A percentile compares a stretch with the other conserved stretches of the same genome.
Conservation (phyloP, 2,329 filamentous ascomycete genomes). For the Trichoderma arundinaceum region DNA sequence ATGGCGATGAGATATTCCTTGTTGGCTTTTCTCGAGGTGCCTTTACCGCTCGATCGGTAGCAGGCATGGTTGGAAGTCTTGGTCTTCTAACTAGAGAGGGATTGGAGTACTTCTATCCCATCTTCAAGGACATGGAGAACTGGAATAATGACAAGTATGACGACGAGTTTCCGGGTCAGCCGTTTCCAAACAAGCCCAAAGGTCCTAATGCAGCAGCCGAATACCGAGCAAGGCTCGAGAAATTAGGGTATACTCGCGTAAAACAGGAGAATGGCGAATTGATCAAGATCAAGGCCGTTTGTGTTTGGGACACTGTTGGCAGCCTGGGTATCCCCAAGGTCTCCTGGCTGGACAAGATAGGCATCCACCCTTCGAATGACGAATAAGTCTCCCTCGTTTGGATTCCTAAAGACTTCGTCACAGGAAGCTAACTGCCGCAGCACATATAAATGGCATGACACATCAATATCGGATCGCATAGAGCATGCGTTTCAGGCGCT, state of each 20-base stretch:
- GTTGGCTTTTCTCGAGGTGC: conserved; percentile 64
- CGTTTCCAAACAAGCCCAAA: conserved; percentile 57
- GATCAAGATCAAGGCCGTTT: conserved; percentile 53
- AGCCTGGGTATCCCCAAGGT: conserved; percentile 54
- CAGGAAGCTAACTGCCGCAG: conserved; percentile 41
- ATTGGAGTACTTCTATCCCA: conserved; percentile 59
- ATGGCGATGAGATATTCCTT: conserved; percentile 62
- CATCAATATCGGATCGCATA: conserved; percentile 57
- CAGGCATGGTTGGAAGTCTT: conserved; percentile 57
- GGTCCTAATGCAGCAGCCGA: conserved; percentile 48
- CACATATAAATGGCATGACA: conserved; percentile 61
- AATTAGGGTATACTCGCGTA: conserved; percentile 52
- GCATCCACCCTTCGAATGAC: conserved; percentile 52
- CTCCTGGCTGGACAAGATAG: conserved; percentile 53
- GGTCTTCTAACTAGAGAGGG: conserved; percentile 60
- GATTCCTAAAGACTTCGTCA: background rate
- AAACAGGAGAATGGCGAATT: conserved; percentile 47
- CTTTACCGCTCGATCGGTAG: conserved; percentile 63
- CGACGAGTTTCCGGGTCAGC: conserved; percentile 54
- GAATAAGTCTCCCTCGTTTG: conserved; percentile 50
- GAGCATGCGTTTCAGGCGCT: conserved; percentile 65
- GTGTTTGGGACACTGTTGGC: conserved; percentile 56
- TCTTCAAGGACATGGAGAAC: conserved; percentile 63
- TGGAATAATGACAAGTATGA: conserved; percentile 54
- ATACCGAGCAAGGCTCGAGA: conserved; percentile 53